phyloP scores from a whole-genome alignment of 495 filamentous ascomycete genomes.

The Penicillium psychrofluorescens region DNA sequence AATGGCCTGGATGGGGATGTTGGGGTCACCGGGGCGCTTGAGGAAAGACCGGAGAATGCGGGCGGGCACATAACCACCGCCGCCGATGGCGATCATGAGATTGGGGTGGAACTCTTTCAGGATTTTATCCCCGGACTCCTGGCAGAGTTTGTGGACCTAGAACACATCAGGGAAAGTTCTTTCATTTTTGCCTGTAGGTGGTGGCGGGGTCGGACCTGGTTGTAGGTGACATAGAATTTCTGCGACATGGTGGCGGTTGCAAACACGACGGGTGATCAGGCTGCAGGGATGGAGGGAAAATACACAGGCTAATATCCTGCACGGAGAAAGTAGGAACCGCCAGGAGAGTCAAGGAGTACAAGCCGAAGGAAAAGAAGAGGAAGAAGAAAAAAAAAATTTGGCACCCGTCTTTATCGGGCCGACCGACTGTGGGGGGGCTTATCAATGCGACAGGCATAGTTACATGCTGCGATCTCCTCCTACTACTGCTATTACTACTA shows the following conservation, averaged over 20 bases:
- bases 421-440: too few relatives aligned
- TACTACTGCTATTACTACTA: too few relatives aligned
- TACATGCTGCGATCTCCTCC: too few relatives aligned
- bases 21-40: constrained; percentile 76
- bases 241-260: constrained; percentile 59
- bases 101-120: constrained; percentile 80
- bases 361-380: too few relatives aligned
- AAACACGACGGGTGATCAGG: background rate
- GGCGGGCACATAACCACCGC: constrained; percentile 94
- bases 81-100: constrained; percentile 97
- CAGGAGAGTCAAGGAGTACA: too few relatives aligned
- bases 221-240: constrained; percentile 93
- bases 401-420: too few relatives aligned
- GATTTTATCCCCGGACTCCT: constrained; percentile 70
- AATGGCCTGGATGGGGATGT: constrained; percentile 99
- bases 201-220: constrained; percentile 53
- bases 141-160: constrained; percentile 95
- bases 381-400: too few relatives aligned
- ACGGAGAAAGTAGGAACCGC: background rate
- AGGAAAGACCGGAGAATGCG: constrained; percentile 97
- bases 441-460: too few relatives aligned
- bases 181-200: background rate
- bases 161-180: constrained; percentile 13
- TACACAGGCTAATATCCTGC: background rate
- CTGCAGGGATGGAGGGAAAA: background rate